A percentile compares a stretch with the other conserved stretches of the same genome.
Evolutionary conservation across 192 early-diverging fungal species (phyloP).

Genomic region (Martensiomyces pterosporus): DNA sequence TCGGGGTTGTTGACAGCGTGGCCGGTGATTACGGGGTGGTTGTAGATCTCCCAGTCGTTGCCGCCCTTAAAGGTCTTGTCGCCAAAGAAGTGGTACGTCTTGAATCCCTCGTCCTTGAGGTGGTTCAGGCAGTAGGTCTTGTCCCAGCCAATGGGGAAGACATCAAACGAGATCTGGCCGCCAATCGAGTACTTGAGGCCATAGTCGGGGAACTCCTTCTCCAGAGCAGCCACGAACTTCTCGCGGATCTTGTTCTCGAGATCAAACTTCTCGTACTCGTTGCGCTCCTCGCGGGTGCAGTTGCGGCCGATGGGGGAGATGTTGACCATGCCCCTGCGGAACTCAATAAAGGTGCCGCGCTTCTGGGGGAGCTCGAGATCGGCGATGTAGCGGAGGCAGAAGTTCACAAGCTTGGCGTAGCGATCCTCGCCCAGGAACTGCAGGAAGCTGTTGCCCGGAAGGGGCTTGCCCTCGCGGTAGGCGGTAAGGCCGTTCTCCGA

Average conservation of each 20-base stretch:
- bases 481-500: constrained; percentile 97
- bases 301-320: constrained; percentile 95
- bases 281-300: constrained; percentile 85
- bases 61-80: constrained; percentile 97
- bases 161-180: constrained; percentile 99
- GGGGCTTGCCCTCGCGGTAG: constrained; percentile 68
- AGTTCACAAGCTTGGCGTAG: constrained; percentile 89
- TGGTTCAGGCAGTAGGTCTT: constrained; percentile 98
- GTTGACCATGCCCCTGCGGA: constrained; percentile 99
- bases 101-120: constrained; percentile 81
- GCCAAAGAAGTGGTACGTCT: constrained; percentile 95
- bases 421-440: constrained; percentile 86
- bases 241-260: constrained; percentile 77
- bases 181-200: constrained; percentile 93
- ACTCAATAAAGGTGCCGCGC: constrained; percentile 97
- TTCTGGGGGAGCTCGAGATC: constrained; percentile 92
- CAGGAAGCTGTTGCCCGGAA: constrained; percentile 78
- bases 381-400: constrained; percentile 90
- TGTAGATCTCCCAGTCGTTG: constrained; percentile 98
- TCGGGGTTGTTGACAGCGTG: constrained; percentile 81
- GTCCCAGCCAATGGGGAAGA: constrained; percentile 98
- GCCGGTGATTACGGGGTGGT: constrained; percentile 70
- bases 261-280: constrained; percentile 90
- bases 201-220: constrained; percentile 79
- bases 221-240: constrained; percentile 79